Percentiles rank a stretch among this genome's conserved stretches.
Conservation (phyloP, 805 yeast genomes). For the Candida oleophila region DNA sequence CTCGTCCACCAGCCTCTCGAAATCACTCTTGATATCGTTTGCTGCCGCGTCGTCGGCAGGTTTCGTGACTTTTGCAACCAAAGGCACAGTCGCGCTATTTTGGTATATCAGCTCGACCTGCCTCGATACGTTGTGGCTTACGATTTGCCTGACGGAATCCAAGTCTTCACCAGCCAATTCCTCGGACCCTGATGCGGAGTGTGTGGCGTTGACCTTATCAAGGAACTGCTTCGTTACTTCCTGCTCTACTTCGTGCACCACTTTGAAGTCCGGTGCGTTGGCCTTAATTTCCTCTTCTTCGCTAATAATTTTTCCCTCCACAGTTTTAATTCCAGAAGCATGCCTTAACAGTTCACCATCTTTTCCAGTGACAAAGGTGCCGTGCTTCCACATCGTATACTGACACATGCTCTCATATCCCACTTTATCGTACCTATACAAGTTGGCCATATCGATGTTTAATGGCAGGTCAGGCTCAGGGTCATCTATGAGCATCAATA, state of each 20-base stretch:
- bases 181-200: neutral
- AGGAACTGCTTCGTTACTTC: neutral
- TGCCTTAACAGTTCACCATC: conserved; percentile 1
- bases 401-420: conserved; percentile 43
- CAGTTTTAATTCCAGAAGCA: neutral
- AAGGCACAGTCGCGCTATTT: no score
- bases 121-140: neutral
- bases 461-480: conserved; percentile 75
- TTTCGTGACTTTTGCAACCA: no score
- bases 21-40: neutral
- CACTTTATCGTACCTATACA: conserved; percentile 43
- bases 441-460: conserved; percentile 66
- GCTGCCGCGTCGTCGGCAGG: neutral
- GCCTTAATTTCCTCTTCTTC: neutral
- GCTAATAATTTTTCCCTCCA: neutral
- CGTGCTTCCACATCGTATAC: conserved; percentile 38
- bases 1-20: neutral
- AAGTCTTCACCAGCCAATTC: neutral
- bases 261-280: neutral
- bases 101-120: neutral
- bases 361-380: conserved; percentile 21
- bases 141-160: neutral
- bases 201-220: neutral
- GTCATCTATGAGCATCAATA: conserved; percentile 53
- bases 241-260: neutral